These are phyloP conservation scores for Chenopodium quinoa DNA, from an alignment of 148 eudicot species.

Conservation along the genomic window DNA sequence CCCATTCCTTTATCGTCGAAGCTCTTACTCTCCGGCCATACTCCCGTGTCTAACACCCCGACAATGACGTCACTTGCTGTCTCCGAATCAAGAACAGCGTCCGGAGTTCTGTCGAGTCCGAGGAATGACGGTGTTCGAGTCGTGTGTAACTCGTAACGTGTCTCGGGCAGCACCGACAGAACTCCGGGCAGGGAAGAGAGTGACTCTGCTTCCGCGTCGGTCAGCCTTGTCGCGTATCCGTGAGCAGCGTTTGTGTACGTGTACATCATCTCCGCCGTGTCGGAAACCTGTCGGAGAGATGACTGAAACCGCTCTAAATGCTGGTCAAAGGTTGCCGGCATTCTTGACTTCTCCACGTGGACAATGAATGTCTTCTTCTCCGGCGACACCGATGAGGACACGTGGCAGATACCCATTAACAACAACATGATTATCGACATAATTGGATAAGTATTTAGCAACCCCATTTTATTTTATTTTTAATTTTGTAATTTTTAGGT, in stretches of 20 bases:
- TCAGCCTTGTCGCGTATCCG: conserved; percentile 55
- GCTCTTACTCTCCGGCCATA: conserved; percentile 64
- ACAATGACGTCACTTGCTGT: conserved; percentile 41
- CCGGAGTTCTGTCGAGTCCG: conserved; percentile 39
- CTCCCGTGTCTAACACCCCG: conserved; percentile 59
- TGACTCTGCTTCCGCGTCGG: conserved; percentile 30
- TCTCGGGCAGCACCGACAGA: conserved; percentile 47
- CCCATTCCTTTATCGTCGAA: conserved; percentile 50
- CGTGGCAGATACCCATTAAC: conserved; percentile 25
- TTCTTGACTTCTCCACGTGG: conserved; percentile 51
- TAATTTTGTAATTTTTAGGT: background rate
- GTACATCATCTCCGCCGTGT: conserved; percentile 55
- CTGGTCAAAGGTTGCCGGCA: conserved; percentile 41
- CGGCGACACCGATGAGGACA: conserved; percentile 22
- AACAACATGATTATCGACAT: background rate
- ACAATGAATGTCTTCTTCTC: conserved; percentile 43
- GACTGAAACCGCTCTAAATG: conserved; percentile 49
- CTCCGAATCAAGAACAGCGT: conserved; percentile 30
- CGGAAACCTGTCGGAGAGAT: conserved; percentile 47
- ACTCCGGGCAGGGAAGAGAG: conserved; percentile 43
- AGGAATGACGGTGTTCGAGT: conserved; percentile 62
- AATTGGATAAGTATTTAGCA: background rate
- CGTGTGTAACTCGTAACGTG: conserved; percentile 49
- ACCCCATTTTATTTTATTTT: background rate
- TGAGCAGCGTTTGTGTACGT: conserved; percentile 46